phyloP scores from a whole-genome alignment of 1,284 basidiomycete genomes.

The Marasmius tenuissimus region DNA sequence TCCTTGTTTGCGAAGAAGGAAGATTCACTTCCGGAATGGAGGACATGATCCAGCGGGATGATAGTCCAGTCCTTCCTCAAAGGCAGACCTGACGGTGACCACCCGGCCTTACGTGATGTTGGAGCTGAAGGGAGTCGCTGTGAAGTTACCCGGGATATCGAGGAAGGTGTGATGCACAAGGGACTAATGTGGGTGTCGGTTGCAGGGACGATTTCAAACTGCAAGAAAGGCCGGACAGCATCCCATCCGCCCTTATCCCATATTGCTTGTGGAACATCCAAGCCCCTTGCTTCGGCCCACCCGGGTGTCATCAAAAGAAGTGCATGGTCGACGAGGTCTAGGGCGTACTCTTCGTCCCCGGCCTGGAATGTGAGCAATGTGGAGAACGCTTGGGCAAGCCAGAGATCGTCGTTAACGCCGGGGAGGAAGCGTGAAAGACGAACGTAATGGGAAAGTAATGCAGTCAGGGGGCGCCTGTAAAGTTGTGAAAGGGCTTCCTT shows the following conservation, averaged over 20 bases:
- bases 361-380: conserved; percentile 56
- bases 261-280: conserved; percentile 38
- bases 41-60: conserved; percentile 75
- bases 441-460: conserved; percentile 54
- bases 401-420: conserved; percentile 51
- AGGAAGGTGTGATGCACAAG: conserved; percentile 43
- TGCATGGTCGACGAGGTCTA: conserved; percentile 39
- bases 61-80: conserved; percentile 74
- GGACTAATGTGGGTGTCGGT: conserved; percentile 45
- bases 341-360: conserved; percentile 62
- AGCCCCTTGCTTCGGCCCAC: conserved; percentile 38
- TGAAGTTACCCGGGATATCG: conserved; percentile 54
- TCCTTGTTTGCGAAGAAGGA: conserved; percentile 55
- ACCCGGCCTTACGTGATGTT: not conserved
- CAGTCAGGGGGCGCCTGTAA: conserved; percentile 51
- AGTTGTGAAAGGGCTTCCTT: conserved; percentile 31
- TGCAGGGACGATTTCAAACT: conserved; percentile 21
- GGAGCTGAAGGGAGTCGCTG: conserved; percentile 45
- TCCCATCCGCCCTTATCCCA: conserved; percentile 52
- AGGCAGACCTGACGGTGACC: conserved; percentile 52
- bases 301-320: conserved; percentile 35
- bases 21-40: conserved; percentile 75
- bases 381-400: conserved; percentile 64
- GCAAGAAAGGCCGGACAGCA: conserved; percentile 62
- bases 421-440: conserved; percentile 55